Percentiles rank a stretch among this genome's conserved stretches.
Evolutionary conservation across 1,139 yeast species (phyloP).

Genomic region (Candida pseudocylindracea): DNA sequence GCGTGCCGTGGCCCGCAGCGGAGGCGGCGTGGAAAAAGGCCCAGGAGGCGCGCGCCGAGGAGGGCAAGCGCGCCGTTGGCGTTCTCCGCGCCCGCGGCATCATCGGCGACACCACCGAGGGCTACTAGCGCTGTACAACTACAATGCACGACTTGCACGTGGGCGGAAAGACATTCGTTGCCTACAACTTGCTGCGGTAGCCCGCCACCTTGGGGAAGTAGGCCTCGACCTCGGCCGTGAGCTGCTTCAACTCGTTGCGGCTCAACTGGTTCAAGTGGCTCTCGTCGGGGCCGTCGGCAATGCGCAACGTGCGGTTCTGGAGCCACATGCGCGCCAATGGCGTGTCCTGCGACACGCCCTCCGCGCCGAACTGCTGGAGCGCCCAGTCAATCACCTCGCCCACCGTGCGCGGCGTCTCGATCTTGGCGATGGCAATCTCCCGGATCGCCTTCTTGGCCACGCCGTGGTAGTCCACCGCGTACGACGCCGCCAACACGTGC

Average conservation of each 20-base stretch:
- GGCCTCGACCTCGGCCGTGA: conserved; percentile 9
- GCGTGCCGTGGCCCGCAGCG: conserved; percentile 42
- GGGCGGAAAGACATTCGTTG: background rate
- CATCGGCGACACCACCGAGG: conserved; percentile 30
- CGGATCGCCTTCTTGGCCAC: conserved; percentile 28
- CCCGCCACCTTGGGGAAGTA: conserved; percentile 9
- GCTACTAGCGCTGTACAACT: conserved; percentile 9
- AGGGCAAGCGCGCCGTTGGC: conserved; percentile 25
- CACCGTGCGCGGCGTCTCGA: conserved; percentile 39
- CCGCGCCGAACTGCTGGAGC: conserved; percentile 49
- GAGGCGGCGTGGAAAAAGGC: conserved; percentile 17
- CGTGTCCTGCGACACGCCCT: conserved; percentile 44
- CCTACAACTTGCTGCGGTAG: conserved; percentile 10
- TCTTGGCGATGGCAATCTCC: conserved; percentile 51
- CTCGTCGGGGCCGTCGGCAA: conserved; percentile 65
- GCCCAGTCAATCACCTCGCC: conserved; percentile 39
- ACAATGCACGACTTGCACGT: no score
- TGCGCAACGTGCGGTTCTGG: conserved; percentile 32
- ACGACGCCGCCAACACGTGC: conserved; percentile 43
- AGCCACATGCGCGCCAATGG: conserved; percentile 38
- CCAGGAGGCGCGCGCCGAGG: conserved; percentile 16
- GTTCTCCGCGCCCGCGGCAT: conserved; percentile 27
- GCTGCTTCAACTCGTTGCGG: conserved; percentile 17
- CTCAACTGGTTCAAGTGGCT: conserved; percentile 46
- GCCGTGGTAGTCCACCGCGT: conserved; percentile 31